Percentiles rank a stretch among this genome's conserved stretches.
Conservation (phyloP, 1,139 yeast species). For the Neolecta irregularis region DNA sequence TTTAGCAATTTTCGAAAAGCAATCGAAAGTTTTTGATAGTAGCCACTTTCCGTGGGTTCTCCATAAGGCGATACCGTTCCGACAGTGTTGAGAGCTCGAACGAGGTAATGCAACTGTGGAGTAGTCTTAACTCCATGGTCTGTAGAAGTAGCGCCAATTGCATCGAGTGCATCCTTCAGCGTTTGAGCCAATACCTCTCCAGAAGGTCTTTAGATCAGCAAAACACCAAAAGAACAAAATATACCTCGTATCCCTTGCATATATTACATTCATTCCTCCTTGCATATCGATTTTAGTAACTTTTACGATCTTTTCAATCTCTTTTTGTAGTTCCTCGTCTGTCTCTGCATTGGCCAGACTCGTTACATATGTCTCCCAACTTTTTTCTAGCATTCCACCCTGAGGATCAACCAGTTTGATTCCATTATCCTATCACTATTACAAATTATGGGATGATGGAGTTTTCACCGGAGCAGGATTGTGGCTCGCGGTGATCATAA, state of each 20-base stretch:
- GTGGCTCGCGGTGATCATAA: slow-evolving; percentile 95
- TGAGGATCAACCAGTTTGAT: slow-evolving; percentile 83
- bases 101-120: slow-evolving; percentile 85
- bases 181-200: slow-evolving; percentile 52
- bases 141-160: slow-evolving; percentile 31
- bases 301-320: slow-evolving; percentile 19
- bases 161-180: slow-evolving; percentile 50
- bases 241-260: slow-evolving; percentile 34
- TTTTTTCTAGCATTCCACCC: slow-evolving; percentile 14
- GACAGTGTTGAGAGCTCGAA: slow-evolving; percentile 44
- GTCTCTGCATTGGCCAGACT: slow-evolving; percentile 52
- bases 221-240: neutral
- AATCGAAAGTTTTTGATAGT: slow-evolving; percentile 46
- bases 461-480: slow-evolving; percentile 93
- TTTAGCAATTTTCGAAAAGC: slow-evolving; percentile 26
- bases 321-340: slow-evolving; percentile 24
- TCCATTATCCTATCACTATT: slow-evolving; percentile 94
- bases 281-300: slow-evolving; percentile 30
- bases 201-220: slow-evolving; percentile 45
- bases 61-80: slow-evolving; percentile 37
- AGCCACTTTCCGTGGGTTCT: slow-evolving; percentile 48
- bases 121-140: slow-evolving; percentile 73
- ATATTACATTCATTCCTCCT: slow-evolving; percentile 31
- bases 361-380: slow-evolving; percentile 80
- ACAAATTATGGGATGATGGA: too few species aligned